These are phyloP conservation scores for Geotrichum macrosporum DNA, from an alignment of 1,139 yeast species.

Conservation along the genomic window DNA sequence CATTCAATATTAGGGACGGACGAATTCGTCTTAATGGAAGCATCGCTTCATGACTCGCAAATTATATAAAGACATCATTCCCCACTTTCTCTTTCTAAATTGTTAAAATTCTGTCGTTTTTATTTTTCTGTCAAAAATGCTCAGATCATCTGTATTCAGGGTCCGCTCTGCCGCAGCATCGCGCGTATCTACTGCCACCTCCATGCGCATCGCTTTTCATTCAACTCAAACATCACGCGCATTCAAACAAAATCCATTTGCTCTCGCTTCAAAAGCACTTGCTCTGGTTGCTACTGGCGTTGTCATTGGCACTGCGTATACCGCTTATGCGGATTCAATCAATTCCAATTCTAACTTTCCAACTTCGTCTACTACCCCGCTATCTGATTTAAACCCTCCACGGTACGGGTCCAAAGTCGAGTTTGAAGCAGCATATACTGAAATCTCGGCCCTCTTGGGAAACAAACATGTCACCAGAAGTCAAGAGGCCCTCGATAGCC, in stretches of 20 bases:
- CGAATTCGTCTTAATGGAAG: too few species aligned
- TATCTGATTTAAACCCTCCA: constrained; percentile 25
- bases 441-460: constrained; percentile 47
- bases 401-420: constrained; percentile 43
- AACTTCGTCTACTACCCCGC: constrained; percentile 26
- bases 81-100: too few species aligned
- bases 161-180: too few species aligned
- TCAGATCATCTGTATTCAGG: too few species aligned
- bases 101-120: too few species aligned
- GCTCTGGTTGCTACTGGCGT: constrained; percentile 20
- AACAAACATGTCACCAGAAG: constrained; percentile 39
- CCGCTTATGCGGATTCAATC: constrained; percentile 11
- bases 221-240: too few species aligned
- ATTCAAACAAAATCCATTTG: constrained; percentile 4
- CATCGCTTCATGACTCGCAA: too few species aligned
- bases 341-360: constrained; percentile 14
- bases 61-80: too few species aligned
- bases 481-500: constrained; percentile 43
- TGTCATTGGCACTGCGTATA: constrained; percentile 14
- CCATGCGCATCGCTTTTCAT: too few species aligned
- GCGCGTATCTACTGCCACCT: too few species aligned
- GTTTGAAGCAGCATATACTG: constrained; percentile 44
- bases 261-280: constrained; percentile 2
- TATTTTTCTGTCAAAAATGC: too few species aligned
- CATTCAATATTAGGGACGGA: too few species aligned